These are phyloP conservation scores for Rhynchospora tenuis DNA, from an alignment of 176 grass and related monocot species.

Conservation along the genomic window DNA sequence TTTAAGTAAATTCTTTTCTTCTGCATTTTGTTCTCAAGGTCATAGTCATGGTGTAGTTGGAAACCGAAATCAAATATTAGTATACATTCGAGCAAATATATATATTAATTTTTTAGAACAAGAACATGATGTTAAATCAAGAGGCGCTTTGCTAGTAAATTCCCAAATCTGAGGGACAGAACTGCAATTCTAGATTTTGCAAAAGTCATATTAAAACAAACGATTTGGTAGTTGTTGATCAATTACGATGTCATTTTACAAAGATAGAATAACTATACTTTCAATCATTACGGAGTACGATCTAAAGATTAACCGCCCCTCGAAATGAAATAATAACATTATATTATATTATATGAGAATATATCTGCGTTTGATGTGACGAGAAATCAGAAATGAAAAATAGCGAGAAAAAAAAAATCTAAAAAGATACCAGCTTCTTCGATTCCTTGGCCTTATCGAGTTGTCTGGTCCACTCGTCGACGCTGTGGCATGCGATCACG, in stretches of 20 bases:
- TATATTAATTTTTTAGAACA: no score
- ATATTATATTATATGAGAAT: not conserved
- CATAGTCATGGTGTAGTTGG: no score
- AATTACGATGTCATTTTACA: not conserved
- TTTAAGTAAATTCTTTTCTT: no score
- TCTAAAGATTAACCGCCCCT: not conserved
- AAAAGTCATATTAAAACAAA: not conserved
- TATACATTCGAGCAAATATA: no score
- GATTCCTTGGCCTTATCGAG: slow-evolving; percentile 60
- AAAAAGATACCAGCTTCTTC: slow-evolving; percentile 51
- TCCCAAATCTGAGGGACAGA: not conserved
- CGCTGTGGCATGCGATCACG: slow-evolving; percentile 59
- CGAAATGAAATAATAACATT: not conserved
- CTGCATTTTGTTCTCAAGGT: no score
- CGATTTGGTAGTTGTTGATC: not conserved
- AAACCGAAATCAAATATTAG: no score
- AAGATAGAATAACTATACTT: not conserved
- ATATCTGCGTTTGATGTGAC: not conserved
- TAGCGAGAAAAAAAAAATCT: not conserved
- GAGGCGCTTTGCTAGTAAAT: not conserved
- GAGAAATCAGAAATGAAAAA: not conserved
- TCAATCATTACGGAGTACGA: not conserved
- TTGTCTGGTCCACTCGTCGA: slow-evolving; percentile 60
- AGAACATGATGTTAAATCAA: no score
- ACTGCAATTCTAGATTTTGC: not conserved